These are phyloP conservation scores for Pisolithus microcarpus DNA, from an alignment of 768 basidiomycete genomes.

Conservation along the genomic window DNA sequence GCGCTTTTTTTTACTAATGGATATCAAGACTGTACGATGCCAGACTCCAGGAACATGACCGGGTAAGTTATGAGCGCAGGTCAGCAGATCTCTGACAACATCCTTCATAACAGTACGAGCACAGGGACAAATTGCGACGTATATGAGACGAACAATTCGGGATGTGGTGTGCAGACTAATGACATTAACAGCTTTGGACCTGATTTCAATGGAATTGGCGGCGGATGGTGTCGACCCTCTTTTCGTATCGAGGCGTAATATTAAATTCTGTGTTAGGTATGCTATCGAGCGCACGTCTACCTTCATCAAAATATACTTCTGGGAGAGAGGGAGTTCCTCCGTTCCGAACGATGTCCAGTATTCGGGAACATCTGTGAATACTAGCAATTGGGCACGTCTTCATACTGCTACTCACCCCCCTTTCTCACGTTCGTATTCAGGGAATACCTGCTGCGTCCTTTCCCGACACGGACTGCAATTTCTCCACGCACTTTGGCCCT, in stretches of 20 bases:
- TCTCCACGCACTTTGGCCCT: constrained; percentile 42
- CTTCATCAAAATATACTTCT: constrained; percentile 34
- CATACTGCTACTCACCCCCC: background rate
- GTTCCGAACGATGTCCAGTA: constrained; percentile 30
- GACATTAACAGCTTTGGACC: constrained; percentile 26
- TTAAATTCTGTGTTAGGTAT: constrained; percentile 22
- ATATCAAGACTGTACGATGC: constrained; percentile 25
- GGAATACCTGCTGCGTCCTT: constrained; percentile 57
- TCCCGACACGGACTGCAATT: constrained; percentile 52
- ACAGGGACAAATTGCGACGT: constrained; percentile 22
- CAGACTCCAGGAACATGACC: constrained; percentile 19
- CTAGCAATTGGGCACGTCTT: constrained; percentile 19
- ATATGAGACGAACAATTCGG: constrained; percentile 20
- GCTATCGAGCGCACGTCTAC: constrained; percentile 25
- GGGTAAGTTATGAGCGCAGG: constrained; percentile 18
- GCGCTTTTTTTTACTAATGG: background rate
- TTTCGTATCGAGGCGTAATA: background rate
- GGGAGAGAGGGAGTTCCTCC: constrained; percentile 30
- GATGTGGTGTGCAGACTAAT: constrained; percentile 26
- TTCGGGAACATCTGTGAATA: constrained; percentile 14
- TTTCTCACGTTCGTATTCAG: constrained; percentile 21
- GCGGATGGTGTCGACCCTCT: constrained; percentile 26
- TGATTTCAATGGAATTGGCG: constrained; percentile 28
- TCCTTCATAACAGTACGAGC: constrained; percentile 10
- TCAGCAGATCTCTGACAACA: background rate